phyloP scores from a whole-genome alignment of 1,139 yeast genomes.

The Hansenula lynferdii region DNA sequence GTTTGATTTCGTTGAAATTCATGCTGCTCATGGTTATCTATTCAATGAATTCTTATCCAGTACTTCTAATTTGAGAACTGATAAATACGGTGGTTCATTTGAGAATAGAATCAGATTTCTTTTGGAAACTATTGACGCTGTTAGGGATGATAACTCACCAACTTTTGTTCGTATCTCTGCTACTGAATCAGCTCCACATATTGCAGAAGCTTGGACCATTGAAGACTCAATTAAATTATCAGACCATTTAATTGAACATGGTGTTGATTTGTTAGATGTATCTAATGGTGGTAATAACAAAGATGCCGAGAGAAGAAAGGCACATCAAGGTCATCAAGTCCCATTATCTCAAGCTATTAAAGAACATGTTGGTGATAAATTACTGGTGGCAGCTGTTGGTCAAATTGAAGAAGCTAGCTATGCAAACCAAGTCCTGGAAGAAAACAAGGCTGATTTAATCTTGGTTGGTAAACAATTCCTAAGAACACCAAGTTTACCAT shows the following conservation, averaged over 20 bases:
- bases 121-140: constrained; percentile 32
- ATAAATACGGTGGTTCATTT: constrained; percentile 48
- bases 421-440: constrained; percentile 36
- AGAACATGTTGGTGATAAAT: constrained; percentile 36
- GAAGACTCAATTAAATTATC: constrained; percentile 43
- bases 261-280: constrained; percentile 47
- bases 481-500: constrained; percentile 35
- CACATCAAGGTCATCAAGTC: constrained; percentile 28
- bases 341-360: constrained; percentile 39
- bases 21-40: constrained; percentile 49
- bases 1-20: constrained; percentile 47
- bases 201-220: constrained; percentile 39
- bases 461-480: constrained; percentile 42
- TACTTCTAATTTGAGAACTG: constrained; percentile 40
- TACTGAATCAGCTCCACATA: constrained; percentile 30
- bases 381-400: constrained; percentile 44
- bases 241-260: constrained; percentile 35
- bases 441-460: constrained; percentile 41
- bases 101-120: constrained; percentile 35
- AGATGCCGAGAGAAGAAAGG: constrained; percentile 27
- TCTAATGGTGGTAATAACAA: constrained; percentile 50
- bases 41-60: constrained; percentile 35
- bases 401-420: constrained; percentile 30
- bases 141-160: constrained; percentile 33
- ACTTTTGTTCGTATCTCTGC: constrained; percentile 42